Evolutionary conservation across 2,329 filamentous ascomycete species (phyloP).

Genomic region (Ilyonectria mors-panacis): DNA sequence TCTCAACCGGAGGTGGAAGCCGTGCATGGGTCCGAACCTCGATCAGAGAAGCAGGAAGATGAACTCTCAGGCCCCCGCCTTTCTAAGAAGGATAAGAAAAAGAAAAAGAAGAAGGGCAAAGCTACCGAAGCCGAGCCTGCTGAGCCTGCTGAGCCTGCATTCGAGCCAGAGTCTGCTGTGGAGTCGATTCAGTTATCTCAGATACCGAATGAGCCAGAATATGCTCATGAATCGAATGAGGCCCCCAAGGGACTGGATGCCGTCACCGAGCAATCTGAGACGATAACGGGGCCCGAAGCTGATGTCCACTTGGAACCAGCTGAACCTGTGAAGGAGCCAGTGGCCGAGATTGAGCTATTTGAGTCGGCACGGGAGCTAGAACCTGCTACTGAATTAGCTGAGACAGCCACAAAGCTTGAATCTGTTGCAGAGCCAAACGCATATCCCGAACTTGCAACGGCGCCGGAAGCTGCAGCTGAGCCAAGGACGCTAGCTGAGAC

Average conservation of each 20-base stretch:
- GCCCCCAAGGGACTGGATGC: not conserved
- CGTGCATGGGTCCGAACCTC: not conserved
- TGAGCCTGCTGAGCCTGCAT: not conserved
- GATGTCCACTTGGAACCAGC: not conserved
- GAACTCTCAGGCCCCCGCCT: constrained; percentile 21
- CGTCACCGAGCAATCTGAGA: not conserved
- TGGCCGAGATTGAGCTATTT: not conserved
- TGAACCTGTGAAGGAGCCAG: not conserved
- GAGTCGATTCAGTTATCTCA: constrained; percentile 8
- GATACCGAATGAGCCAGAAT: not conserved
- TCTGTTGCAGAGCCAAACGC: constrained; percentile 6
- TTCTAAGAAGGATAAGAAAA: constrained; percentile 41
- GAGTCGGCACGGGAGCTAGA: not conserved
- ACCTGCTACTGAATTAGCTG: not conserved
- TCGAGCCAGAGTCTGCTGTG: not conserved
- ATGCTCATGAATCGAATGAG: not conserved
- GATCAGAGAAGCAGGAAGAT: constrained; percentile 27
- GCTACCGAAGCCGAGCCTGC: constrained; percentile 1
- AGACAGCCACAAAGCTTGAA: constrained; percentile 2
- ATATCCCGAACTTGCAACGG: not conserved
- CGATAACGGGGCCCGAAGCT: not conserved
- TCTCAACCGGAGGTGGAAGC: not conserved
- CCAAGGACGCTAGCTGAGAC: not conserved
- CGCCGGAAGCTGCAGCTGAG: not conserved
- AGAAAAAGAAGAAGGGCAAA: constrained; percentile 41